phyloP scores from a whole-genome alignment of 805 yeast species.

The Ogataea zsoltii region DNA sequence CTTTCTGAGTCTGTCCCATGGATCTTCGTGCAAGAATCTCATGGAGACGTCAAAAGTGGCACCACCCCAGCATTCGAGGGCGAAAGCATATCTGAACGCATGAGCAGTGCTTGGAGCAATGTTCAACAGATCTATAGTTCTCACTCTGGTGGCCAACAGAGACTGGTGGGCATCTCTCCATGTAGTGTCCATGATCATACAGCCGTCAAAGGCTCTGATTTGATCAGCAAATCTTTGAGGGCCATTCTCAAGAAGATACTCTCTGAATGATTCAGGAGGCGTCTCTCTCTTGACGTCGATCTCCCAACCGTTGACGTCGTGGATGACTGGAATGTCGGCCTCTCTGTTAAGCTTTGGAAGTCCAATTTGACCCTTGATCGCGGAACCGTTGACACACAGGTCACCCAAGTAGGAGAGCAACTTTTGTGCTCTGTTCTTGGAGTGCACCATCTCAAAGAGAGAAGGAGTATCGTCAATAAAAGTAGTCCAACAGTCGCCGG shows the following conservation, averaged over 20 bases:
- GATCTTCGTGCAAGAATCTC: slow-evolving; percentile 98
- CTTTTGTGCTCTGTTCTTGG: slow-evolving; percentile 97
- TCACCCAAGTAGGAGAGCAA: slow-evolving; percentile 89
- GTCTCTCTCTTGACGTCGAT: slow-evolving; percentile 50
- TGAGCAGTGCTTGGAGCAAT: slow-evolving; percentile 94
- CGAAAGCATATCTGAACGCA: slow-evolving; percentile 87
- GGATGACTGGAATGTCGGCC: slow-evolving; percentile 74
- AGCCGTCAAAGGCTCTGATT: slow-evolving; percentile 81
- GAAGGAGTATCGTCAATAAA: slow-evolving; percentile 98
- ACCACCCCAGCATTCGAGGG: slow-evolving; percentile 99
- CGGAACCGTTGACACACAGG: slow-evolving; percentile 92
- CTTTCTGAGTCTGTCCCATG: slow-evolving; percentile 93
- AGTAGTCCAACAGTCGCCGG: slow-evolving; percentile 95
- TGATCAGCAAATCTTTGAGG: slow-evolving; percentile 88
- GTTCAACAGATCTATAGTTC: slow-evolving; percentile 87
- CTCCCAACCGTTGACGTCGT: slow-evolving; percentile 59
- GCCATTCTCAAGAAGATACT: slow-evolving; percentile 78
- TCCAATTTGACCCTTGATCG: slow-evolving; percentile 94
- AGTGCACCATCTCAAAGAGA: slow-evolving; percentile 88
- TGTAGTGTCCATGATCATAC: slow-evolving; percentile 95
- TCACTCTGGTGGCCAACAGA: slow-evolving; percentile 91
- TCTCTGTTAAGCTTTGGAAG: slow-evolving; percentile 77
- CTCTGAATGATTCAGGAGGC: slow-evolving; percentile 88
- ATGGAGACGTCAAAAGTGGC: slow-evolving; percentile 98
- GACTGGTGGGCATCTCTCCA: slow-evolving; percentile 99